phyloP scores from a whole-genome alignment of 257 asterid genomes.

The Fraxinus pennsylvanica region DNA sequence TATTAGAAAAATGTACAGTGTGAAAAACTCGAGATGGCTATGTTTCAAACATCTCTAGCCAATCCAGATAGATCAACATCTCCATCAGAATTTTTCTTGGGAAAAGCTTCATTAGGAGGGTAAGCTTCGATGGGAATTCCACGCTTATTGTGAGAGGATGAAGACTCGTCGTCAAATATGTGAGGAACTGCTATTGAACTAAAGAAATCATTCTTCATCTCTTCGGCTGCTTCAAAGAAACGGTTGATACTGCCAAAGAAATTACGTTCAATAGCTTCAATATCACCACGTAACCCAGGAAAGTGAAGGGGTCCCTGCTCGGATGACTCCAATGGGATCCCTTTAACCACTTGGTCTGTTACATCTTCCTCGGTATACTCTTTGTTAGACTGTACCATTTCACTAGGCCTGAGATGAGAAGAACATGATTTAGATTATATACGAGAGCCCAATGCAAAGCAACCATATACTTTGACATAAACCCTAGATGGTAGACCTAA shows the following conservation, averaged over 20 bases:
- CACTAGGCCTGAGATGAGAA: conserved; percentile 65
- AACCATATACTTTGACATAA: background rate
- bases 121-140: conserved; percentile 43
- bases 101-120: conserved; percentile 38
- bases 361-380: conserved; percentile 90
- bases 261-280: conserved; percentile 70
- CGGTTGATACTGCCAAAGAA: conserved; percentile 45
- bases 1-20: background rate
- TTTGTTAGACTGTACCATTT: conserved; percentile 71
- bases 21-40: conserved; percentile 3
- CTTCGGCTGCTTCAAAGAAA: conserved; percentile 63
- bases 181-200: conserved; percentile 41
- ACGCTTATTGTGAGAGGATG: conserved; percentile 32
- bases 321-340: conserved; percentile 38
- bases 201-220: conserved; percentile 58
- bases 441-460: background rate
- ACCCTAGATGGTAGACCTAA: background rate
- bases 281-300: conserved; percentile 73
- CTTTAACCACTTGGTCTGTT: conserved; percentile 61
- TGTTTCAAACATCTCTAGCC: conserved; percentile 60
- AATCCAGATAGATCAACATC: conserved; percentile 63
- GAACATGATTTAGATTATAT: conserved; percentile 2
- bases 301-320: conserved; percentile 42
- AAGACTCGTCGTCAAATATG: conserved; percentile 17
- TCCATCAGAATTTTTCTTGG: conserved; percentile 43